Evolutionary conservation across 169 alveolate genomes (phyloP).

Genomic region (Amoebophrya sp.): DNA sequence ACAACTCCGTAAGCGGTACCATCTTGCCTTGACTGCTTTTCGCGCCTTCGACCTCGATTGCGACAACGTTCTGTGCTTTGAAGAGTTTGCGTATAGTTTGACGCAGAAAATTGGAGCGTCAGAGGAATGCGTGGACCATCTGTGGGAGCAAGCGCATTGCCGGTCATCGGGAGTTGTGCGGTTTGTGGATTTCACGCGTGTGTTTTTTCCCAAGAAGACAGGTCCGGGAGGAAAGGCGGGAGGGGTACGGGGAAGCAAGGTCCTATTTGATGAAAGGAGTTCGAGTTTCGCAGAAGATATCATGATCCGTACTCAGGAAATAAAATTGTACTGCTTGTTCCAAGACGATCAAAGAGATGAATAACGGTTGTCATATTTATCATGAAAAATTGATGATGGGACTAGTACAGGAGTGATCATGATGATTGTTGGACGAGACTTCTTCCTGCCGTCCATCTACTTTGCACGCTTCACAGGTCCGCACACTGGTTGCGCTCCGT

Average conservation of each 20-base stretch:
- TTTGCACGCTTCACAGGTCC: background rate
- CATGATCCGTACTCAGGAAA: no score
- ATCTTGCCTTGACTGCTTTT: background rate
- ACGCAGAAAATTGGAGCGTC: background rate
- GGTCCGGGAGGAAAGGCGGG: no score
- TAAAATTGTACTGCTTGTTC: no score
- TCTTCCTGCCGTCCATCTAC: no score
- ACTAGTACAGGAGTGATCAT: no score
- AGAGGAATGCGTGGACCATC: background rate
- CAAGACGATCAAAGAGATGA: no score
- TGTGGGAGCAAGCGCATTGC: background rate
- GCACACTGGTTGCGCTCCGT: background rate
- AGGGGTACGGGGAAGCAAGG: no score
- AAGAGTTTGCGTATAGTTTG: background rate
- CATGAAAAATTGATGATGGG: no score
- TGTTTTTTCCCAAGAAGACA: background rate
- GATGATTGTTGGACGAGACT: no score
- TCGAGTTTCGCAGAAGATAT: no score
- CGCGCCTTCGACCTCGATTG: slow-evolving; percentile 3
- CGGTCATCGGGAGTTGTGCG: background rate
- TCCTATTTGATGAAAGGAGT: no score
- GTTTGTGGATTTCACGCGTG: background rate
- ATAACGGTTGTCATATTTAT: no score
- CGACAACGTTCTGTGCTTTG: slow-evolving; percentile 18
- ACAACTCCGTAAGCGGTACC: background rate